A percentile compares a stretch with the other conserved stretches of the same genome.
These are phyloP conservation scores for Polymyxa betae DNA, from an alignment of 208 protist species.

Conservation along the genomic window DNA sequence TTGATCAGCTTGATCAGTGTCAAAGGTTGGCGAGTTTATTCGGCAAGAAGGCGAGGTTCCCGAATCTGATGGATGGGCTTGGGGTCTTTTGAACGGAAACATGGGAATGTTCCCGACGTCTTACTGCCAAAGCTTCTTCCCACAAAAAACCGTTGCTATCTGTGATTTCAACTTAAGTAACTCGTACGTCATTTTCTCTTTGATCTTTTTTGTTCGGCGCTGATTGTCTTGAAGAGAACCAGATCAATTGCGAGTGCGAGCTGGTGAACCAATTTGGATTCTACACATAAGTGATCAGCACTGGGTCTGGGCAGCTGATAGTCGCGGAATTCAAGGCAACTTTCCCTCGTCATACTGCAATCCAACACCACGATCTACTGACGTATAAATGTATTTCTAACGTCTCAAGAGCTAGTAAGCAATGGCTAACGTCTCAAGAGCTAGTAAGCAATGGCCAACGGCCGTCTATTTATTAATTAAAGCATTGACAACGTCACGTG, in stretches of 20 bases:
- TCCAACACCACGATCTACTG: neutral
- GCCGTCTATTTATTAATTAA: no score
- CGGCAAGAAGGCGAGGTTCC: neutral
- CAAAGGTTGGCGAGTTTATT: constrained; percentile 39
- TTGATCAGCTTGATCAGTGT: neutral
- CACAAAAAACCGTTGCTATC: neutral
- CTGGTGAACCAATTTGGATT: constrained; percentile 3
- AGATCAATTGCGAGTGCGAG: constrained; percentile 5
- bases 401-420: no score
- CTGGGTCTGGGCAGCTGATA: constrained; percentile 19
- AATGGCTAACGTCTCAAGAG: no score
- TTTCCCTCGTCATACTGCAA: constrained; percentile 14
- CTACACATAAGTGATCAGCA: neutral
- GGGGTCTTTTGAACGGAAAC: neutral
- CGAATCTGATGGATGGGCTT: constrained; percentile 9
- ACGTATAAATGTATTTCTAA: neutral
- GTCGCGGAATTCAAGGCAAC: neutral
- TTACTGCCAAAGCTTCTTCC: neutral
- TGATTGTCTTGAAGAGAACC: neutral
- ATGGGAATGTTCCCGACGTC: constrained; percentile 6
- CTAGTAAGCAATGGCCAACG: no score
- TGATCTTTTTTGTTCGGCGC: neutral
- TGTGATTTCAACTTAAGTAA: neutral
- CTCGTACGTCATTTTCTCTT: neutral
- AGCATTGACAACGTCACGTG: constrained; percentile 42